Evolutionary conservation across 1,284 basidiomycete genomes (phyloP).

Genomic region (Somion occarium): DNA sequence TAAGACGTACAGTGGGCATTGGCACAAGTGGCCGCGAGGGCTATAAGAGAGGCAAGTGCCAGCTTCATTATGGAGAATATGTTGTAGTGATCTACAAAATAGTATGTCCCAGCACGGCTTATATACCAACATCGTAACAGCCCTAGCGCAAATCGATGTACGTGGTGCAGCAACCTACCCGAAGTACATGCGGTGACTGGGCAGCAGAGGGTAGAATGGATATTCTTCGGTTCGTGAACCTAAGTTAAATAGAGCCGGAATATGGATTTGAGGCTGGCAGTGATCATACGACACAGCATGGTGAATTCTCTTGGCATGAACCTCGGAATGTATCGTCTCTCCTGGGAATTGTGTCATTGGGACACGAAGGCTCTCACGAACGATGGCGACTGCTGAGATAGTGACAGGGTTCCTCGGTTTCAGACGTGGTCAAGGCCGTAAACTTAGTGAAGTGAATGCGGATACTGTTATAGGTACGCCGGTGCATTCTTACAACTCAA

Average conservation of each 20-base stretch:
- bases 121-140: slow-evolving; percentile 6
- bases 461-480: too few relatives aligned
- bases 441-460: too few relatives aligned
- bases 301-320: neutral
- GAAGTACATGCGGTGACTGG: neutral
- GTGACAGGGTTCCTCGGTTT: too few relatives aligned
- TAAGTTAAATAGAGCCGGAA: neutral
- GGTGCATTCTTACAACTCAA: too few relatives aligned
- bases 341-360: neutral
- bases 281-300: neutral
- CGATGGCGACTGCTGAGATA: neutral
- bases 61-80: slow-evolving; percentile 23
- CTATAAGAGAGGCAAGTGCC: slow-evolving; percentile 26
- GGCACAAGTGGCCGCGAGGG: slow-evolving; percentile 31
- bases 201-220: neutral
- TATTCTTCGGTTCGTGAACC: slow-evolving; percentile 3
- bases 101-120: neutral
- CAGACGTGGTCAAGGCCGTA: too few relatives aligned
- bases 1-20: slow-evolving; percentile 38
- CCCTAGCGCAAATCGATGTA: neutral
- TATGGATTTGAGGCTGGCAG: neutral
- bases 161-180: too few relatives aligned
- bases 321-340: neutral
- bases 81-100: neutral
- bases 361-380: neutral